Conservation (phyloP, 2,329 filamentous ascomycete genomes). For the Hymenoscyphus scutula region DNA sequence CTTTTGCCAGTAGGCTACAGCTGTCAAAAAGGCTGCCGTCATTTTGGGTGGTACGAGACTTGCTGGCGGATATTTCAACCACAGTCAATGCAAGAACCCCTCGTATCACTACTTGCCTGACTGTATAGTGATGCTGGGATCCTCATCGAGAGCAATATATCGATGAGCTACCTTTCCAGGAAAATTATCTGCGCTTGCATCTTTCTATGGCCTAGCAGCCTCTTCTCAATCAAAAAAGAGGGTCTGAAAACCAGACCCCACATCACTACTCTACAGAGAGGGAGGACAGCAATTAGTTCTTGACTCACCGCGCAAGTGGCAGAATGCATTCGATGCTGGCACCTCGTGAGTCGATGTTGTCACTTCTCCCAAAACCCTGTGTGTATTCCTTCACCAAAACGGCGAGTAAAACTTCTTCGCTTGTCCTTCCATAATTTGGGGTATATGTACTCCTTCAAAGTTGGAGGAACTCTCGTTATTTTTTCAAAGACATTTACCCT, state of each 20-base stretch:
- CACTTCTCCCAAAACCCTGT: neutral
- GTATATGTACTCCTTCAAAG: constrained; percentile 1
- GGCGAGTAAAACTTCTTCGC: neutral
- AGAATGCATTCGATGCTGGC: neutral
- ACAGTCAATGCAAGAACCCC: neutral
- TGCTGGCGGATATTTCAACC: neutral
- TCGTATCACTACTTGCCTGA: neutral
- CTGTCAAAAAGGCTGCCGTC: neutral
- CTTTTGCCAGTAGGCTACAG: neutral
- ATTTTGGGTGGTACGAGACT: neutral
- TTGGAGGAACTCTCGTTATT: neutral
- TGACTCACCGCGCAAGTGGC: neutral
- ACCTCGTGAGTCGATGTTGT: neutral
- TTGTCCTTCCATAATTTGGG: neutral
- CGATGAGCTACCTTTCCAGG: neutral
- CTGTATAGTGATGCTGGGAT: neutral
- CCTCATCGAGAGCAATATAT: neutral
- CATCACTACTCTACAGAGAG: neutral
- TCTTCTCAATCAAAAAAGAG: neutral
- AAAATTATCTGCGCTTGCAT: neutral
- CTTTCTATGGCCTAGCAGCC: neutral
- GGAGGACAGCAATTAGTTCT: neutral
- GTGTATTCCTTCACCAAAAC: neutral
- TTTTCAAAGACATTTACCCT: neutral
- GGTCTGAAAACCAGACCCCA: neutral